A percentile compares a stretch with the other conserved stretches of the same genome.
Conservation (phyloP, 345 rosid genomes). For the Punica granatum region DNA sequence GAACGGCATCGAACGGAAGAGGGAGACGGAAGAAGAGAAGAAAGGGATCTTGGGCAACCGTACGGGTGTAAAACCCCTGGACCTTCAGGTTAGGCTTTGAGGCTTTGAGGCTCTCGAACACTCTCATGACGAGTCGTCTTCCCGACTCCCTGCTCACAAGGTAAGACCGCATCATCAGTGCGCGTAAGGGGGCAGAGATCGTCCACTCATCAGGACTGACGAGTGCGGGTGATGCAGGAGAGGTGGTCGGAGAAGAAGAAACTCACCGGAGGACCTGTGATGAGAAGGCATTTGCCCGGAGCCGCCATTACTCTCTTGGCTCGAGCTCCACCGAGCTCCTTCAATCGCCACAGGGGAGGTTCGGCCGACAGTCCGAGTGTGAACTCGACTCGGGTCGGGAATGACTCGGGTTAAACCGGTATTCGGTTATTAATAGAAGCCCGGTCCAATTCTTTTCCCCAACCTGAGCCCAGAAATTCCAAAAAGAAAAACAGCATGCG, state of each 20-base stretch:
- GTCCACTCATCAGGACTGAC: background rate
- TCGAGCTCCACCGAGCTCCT: background rate
- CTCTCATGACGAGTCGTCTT: constrained; percentile 58
- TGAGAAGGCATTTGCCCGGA: constrained; percentile 15
- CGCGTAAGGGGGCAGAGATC: no score
- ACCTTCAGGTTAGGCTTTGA: constrained; percentile 45
- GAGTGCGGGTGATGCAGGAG: background rate
- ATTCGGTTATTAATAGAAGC: background rate
- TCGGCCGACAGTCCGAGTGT: no score
- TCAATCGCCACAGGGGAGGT: no score
- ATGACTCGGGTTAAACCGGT: background rate
- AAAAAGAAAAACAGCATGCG: no score
- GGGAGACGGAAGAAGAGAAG: background rate
- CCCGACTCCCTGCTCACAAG: constrained; percentile 50
- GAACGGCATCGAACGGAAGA: background rate
- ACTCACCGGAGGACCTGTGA: constrained; percentile 17
- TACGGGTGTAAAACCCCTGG: constrained; percentile 64
- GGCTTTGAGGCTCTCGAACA: constrained; percentile 38
- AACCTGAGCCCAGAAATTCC: no score
- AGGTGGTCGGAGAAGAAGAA: no score
- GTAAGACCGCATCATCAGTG: background rate
- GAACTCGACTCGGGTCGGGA: no score
- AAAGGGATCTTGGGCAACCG: background rate
- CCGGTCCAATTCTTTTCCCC: background rate
- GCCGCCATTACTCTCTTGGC: constrained; percentile 8